Conservation (phyloP, 2,329 filamentous ascomycete species). For the Curvularia sp. region DNA sequence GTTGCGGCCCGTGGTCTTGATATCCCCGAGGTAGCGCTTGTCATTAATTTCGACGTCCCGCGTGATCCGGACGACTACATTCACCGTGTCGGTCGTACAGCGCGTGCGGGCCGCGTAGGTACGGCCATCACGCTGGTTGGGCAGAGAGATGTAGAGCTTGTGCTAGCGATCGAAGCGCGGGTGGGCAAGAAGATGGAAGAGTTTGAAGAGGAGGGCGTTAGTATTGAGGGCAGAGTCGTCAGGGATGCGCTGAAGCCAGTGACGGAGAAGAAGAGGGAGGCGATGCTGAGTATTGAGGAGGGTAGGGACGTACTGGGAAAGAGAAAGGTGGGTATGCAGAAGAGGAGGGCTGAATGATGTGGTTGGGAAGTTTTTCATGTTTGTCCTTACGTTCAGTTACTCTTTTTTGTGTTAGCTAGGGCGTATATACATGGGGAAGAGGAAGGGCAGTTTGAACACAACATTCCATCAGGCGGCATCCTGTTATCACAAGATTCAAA, state of each 20-base stretch:
- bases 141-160: constrained; percentile 87
- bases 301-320: constrained; percentile 91
- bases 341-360: constrained; percentile 24
- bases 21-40: constrained; percentile 88
- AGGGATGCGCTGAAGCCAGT: constrained; percentile 87
- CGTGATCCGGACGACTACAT: constrained; percentile 98
- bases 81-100: constrained; percentile 93
- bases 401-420: neutral
- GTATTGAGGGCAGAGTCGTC: constrained; percentile 87
- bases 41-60: constrained; percentile 95
- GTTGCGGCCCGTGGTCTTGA: constrained; percentile 94
- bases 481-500: neutral
- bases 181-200: constrained; percentile 81
- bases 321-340: constrained; percentile 58
- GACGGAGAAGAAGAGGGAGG: constrained; percentile 94
- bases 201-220: constrained; percentile 90
- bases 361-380: neutral
- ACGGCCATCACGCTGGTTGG: constrained; percentile 88
- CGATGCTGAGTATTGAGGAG: constrained; percentile 88
- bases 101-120: constrained; percentile 84
- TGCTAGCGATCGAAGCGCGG: constrained; percentile 87
- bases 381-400: neutral
- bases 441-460: neutral
- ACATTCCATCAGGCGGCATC: neutral
- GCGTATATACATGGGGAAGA: neutral